Evolutionary conservation across 352 stramenopile genomes (phyloP).

Genomic region (Phytophthora cryptogea): DNA sequence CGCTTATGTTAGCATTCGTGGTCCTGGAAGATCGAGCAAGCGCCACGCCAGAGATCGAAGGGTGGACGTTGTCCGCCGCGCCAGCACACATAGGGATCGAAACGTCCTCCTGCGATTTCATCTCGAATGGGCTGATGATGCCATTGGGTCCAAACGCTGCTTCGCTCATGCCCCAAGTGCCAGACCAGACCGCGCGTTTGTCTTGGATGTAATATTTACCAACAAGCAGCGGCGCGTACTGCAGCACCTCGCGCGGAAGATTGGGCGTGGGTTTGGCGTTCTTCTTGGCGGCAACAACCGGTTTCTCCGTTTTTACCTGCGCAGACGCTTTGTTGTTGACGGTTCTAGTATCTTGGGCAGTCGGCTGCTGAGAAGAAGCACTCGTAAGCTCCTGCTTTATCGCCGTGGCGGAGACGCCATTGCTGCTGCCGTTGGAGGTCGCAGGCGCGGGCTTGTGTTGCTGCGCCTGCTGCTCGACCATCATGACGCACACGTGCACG

Average conservation of each 20-base stretch:
- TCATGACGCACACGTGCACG: conserved; percentile 70
- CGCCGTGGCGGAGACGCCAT: conserved; percentile 6
- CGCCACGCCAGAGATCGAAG: conserved; percentile 45
- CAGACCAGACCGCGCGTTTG: conserved; percentile 78
- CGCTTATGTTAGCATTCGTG: conserved; percentile 40
- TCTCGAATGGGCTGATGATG: conserved; percentile 84
- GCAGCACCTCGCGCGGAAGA: conserved; percentile 59
- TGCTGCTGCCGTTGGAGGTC: conserved; percentile 3
- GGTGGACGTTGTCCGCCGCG: conserved; percentile 46
- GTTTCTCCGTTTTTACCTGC: conserved; percentile 31
- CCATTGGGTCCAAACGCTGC: conserved; percentile 75
- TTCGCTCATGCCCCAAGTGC: conserved; percentile 86
- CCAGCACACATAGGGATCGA: conserved; percentile 51
- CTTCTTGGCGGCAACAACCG: conserved; percentile 6
- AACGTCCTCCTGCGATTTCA: conserved; percentile 87
- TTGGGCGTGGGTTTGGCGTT: conserved; percentile 26
- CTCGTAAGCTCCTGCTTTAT: conserved; percentile 7
- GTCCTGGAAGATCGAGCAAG: conserved; percentile 58
- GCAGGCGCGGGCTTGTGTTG: conserved; percentile 36
- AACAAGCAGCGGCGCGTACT: conserved; percentile 75
- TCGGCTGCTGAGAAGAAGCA: not conserved
- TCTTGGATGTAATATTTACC: conserved; percentile 88
- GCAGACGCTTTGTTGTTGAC: conserved; percentile 1
- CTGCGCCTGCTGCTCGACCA: conserved; percentile 48
- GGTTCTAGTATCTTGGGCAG: conserved; percentile 4